Evolutionary conservation across 2,329 filamentous ascomycete genomes (phyloP).

Genomic region (Sclerotinia subarctica): DNA sequence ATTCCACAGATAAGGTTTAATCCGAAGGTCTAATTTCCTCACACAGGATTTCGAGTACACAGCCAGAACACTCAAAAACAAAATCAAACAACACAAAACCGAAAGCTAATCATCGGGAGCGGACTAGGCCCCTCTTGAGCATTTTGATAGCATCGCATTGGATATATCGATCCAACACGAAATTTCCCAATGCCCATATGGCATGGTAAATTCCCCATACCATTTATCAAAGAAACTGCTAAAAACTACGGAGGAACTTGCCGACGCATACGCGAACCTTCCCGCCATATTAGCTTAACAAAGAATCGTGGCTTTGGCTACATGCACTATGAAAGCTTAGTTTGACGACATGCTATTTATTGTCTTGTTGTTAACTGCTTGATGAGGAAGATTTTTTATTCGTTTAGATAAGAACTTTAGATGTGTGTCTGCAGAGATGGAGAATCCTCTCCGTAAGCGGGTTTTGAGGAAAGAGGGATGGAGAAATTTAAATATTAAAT

Average conservation of each 20-base stretch:
- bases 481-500: no score
- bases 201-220: not conserved
- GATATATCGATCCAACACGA: not conserved
- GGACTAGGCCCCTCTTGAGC: not conserved
- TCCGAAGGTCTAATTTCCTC: no score
- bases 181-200: not conserved
- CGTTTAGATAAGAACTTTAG: not conserved
- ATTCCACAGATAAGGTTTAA: no score
- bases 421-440: not conserved
- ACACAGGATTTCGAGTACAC: not conserved
- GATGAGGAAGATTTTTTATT: not conserved
- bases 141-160: not conserved
- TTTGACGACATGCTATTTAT: not conserved
- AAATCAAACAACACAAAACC: not conserved
- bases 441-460: not conserved
- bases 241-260: not conserved
- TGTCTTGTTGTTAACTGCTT: not conserved
- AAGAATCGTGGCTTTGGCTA: not conserved
- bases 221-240: not conserved
- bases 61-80: not conserved
- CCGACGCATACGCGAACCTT: not conserved
- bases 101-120: not conserved
- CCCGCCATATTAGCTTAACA: not conserved
- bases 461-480: not conserved
- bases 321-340: not conserved